Evolutionary conservation across 139 green algal species (phyloP).

Genomic region (Picochlorum sp.): DNA sequence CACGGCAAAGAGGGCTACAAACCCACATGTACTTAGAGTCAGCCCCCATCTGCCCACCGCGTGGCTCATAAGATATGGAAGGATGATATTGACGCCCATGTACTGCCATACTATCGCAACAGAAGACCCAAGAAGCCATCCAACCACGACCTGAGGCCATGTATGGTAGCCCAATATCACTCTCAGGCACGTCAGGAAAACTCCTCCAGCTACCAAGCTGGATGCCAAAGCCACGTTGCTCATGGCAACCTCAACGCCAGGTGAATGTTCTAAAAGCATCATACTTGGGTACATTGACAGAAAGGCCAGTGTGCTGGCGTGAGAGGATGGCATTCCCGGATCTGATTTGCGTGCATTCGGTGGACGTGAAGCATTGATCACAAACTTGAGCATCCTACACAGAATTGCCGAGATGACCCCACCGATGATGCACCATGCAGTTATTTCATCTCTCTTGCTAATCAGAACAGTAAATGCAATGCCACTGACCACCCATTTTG

Average conservation of each 20-base stretch:
- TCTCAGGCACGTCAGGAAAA: slow-evolving; percentile 49
- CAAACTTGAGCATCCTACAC: slow-evolving; percentile 45
- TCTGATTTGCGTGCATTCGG: slow-evolving; percentile 48
- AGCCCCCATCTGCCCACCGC: neutral
- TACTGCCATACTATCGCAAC: slow-evolving; percentile 18
- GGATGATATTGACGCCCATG: neutral
- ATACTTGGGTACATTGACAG: slow-evolving; percentile 44
- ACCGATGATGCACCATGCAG: slow-evolving; percentile 37
- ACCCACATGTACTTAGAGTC: slow-evolving; percentile 1
- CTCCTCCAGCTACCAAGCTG: neutral
- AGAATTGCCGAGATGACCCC: slow-evolving; percentile 13
- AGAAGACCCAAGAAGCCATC: slow-evolving; percentile 36
- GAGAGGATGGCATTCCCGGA: slow-evolving; percentile 61
- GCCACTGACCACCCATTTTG: slow-evolving; percentile 61
- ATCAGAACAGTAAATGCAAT: slow-evolving; percentile 40
- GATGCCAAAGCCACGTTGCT: neutral
- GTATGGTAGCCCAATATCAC: slow-evolving; percentile 64
- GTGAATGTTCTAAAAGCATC: neutral
- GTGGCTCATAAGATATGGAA: neutral
- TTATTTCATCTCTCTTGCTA: slow-evolving; percentile 30
- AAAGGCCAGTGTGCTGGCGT: slow-evolving; percentile 54
- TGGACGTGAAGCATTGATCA: slow-evolving; percentile 61
- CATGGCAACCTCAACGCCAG: neutral
- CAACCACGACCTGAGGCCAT: slow-evolving; percentile 49
- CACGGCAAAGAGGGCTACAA: slow-evolving; percentile 14